phyloP scores from a whole-genome alignment of 192 early-diverging fungal genomes.

The Coemansia sp. region DNA sequence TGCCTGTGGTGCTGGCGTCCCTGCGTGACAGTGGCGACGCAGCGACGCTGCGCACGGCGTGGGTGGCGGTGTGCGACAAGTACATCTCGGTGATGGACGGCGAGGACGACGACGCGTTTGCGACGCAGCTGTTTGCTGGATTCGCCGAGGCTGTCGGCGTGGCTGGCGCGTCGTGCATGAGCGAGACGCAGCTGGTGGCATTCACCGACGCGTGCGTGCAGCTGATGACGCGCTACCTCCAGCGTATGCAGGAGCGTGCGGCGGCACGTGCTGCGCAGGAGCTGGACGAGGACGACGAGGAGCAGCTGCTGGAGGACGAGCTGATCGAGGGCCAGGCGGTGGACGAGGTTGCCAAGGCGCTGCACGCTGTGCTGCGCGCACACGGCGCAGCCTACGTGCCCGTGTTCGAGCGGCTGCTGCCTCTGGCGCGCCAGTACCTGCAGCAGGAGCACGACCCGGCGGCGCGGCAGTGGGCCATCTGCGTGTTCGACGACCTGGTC shows the following conservation, averaged over 20 bases:
- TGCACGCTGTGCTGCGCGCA: slow-evolving; percentile 78
- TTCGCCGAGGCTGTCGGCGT: slow-evolving; percentile 67
- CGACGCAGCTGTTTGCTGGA: slow-evolving; percentile 73
- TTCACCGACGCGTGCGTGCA: slow-evolving; percentile 65
- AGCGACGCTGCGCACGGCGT: slow-evolving; percentile 53
- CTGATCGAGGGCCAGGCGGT: slow-evolving; percentile 59
- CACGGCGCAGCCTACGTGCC: slow-evolving; percentile 73
- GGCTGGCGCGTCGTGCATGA: slow-evolving; percentile 47
- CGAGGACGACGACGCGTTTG: slow-evolving; percentile 81
- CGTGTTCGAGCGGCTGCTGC: slow-evolving; percentile 77
- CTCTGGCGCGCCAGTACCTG: slow-evolving; percentile 66
- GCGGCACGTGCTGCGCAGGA: slow-evolving; percentile 71
- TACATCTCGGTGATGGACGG: slow-evolving; percentile 73
- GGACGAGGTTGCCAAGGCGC: slow-evolving; percentile 74
- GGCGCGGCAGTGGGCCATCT: slow-evolving; percentile 89
- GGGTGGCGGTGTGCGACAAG: slow-evolving; percentile 72
- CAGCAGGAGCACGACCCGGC: slow-evolving; percentile 58
- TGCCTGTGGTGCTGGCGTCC: slow-evolving; percentile 75
- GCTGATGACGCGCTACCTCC: slow-evolving; percentile 76
- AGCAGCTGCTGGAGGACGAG: slow-evolving; percentile 77
- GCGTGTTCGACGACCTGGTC: slow-evolving; percentile 89
- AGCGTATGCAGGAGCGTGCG: slow-evolving; percentile 72
- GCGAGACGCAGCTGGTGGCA: slow-evolving; percentile 60
- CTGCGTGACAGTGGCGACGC: slow-evolving; percentile 51
- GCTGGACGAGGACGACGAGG: slow-evolving; percentile 92